phyloP scores from a whole-genome alignment of 2,329 filamentous ascomycete species.

The Endoconidiophora polonica region DNA sequence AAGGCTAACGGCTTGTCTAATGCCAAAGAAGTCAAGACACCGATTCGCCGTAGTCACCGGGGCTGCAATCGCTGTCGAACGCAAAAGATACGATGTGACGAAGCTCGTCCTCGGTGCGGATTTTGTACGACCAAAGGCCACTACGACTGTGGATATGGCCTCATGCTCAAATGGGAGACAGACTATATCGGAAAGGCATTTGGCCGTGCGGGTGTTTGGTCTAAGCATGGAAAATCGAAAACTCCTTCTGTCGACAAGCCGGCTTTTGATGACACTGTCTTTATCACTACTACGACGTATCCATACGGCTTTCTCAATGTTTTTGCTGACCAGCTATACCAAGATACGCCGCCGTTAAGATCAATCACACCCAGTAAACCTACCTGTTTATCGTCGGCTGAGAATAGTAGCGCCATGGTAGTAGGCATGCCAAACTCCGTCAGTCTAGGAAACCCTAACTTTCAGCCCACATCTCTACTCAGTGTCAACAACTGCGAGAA shows the following conservation, averaged over 20 bases:
- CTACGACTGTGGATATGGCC: conserved; percentile 12
- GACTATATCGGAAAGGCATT: conserved; percentile 19
- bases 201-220: conserved; percentile 19
- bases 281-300: background rate
- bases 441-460: background rate
- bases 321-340: background rate
- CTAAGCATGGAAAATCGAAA: conserved; percentile 14
- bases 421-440: background rate
- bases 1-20: too few species aligned
- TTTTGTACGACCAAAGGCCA: conserved; percentile 15
- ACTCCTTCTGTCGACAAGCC: background rate
- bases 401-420: too few species aligned
- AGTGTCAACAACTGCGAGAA: conserved; percentile 4
- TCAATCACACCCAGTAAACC: too few species aligned
- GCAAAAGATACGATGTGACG: conserved; percentile 16
- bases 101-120: conserved; percentile 15
- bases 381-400: too few species aligned
- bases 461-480: background rate
- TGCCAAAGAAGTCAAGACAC: conserved; percentile 6
- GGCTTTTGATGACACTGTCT: background rate
- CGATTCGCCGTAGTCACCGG: conserved; percentile 15
- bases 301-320: conserved; percentile 1
- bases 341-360: too few species aligned
- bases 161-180: conserved; percentile 17
- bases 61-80: conserved; percentile 16